Evolutionary conservation across 2,329 filamentous ascomycete species (phyloP), one percentile per base, ranked within the genome.

Genomic region (Thermoascus crustaceus): DNA sequence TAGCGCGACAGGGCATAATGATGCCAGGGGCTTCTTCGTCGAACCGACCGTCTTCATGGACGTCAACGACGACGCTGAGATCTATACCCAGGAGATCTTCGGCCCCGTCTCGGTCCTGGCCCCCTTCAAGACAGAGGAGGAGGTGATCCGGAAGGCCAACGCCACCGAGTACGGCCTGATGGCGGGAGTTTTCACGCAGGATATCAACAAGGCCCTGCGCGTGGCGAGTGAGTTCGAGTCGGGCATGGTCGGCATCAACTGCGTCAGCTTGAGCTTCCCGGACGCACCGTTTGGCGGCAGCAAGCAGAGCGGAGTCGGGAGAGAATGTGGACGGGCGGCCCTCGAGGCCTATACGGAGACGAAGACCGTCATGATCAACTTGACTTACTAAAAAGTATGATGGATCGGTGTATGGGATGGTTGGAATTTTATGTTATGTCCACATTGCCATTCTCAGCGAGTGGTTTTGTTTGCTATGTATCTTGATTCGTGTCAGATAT

Each of bases 21-120:
- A n/a, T n/a, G n/a, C n/a, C n/a, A n/a, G n/a, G n/a, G 76, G 77
- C 4, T 78, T 73, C 53, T 80, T 76, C 60, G 76, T 78, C 52
- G 68, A 72, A 48, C 73, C 73, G 0, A 76, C 73, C 0, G 58
- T 78, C 32, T 64, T 77, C 38, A 62, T 65, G 1, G 63, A 66
- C 18, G 61, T 71, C 3, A 66, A 61, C 5, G 52, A 59, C 7
- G 55, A 64, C 4, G 73, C 36, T 69, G 34, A 50, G 5, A 55
- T 64, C 10, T 55, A 54, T 1, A 53, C 57, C 1, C 72, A 78
- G 42, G 73, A 77, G 53, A 69, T 68, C 0, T 78, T 78, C 40
- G 72, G 70, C 2, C 73, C 74, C 1, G 63, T 77, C 4, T 60
- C 68, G 30, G 72, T 71, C 1, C 54, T 78, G 27, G 70, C 72